Base-by-base conservation (phyloP, 148 eudicot species). In the Drosera capensis region DNA sequence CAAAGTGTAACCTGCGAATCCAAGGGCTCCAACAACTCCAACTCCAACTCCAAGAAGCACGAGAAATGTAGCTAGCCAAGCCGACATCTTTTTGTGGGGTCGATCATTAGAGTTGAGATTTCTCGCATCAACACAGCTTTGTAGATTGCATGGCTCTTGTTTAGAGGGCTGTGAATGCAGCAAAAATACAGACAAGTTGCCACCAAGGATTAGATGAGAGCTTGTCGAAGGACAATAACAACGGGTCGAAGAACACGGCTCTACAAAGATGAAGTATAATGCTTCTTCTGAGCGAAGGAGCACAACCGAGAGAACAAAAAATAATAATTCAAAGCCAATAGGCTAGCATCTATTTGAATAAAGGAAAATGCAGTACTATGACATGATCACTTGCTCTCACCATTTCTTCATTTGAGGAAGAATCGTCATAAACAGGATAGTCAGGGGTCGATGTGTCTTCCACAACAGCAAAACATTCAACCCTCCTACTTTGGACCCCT, bases 341-440 rank as follows among this genome's bases (percentile, higher is more conserved):
- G n/a, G n/a, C n/a, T n/a, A n/a, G n/a, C n/a, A n/a, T n/a, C n/a
- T n/a, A n/a, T 34, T 34, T 34, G 38, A 34, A 34, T 34, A 34
- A 34, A n/a, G n/a, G n/a, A n/a, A n/a, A n/a, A n/a, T n/a, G n/a
- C n/a, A n/a, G n/a, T n/a, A n/a, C n/a, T n/a, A n/a, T n/a, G n/a
- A n/a, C n/a, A n/a, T n/a, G n/a, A n/a, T n/a, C n/a, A n/a, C n/a
- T 42, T 12, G 3, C 16, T 23, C 34, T 48, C 36, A 64, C 64
- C 63, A 51, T 58, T 35, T 65, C 55, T 28, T 58, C 58, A 25
- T 47, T 23, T 15, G 53, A 52, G 34, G 64, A 65, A 1, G 9
- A 49, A 4, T 65, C 59, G 48, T 65, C 69, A 49, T 65, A 65
- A 0, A 65, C 64, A 2, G 59, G 64, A 37, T 65, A 65, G 37